phyloP scores from a whole-genome alignment of 768 basidiomycete species.

The Suillus tomentosus region DNA sequence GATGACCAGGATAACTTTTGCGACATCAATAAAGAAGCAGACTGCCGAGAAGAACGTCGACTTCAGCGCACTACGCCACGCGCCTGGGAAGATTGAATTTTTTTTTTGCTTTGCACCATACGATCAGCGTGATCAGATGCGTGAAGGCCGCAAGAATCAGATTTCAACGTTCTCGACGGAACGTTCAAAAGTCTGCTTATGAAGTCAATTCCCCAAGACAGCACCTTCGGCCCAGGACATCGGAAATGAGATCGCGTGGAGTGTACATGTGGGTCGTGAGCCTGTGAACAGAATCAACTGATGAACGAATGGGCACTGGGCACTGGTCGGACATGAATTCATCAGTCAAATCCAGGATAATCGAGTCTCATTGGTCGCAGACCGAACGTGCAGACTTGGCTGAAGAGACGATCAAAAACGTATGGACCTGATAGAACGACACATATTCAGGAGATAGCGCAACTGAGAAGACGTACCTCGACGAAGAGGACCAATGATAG shows the following conservation, averaged over 20 bases:
- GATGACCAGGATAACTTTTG: not conserved
- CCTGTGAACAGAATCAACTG: not conserved
- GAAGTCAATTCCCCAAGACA: not conserved
- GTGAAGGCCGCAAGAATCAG: too few relatives aligned
- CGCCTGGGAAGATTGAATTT: not conserved
- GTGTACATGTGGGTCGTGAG: too few relatives aligned
- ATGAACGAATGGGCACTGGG: not conserved
- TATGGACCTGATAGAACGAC: slow-evolving; percentile 50
- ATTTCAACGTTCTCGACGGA: too few relatives aligned
- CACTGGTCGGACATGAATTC: not conserved
- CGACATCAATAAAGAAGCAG: not conserved
- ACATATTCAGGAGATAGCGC: slow-evolving; percentile 35
- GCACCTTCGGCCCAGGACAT: too few relatives aligned
- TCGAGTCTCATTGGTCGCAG: slow-evolving; percentile 60
- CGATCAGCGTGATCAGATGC: not conserved
- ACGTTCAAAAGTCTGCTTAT: too few relatives aligned
- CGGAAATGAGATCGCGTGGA: too few relatives aligned
- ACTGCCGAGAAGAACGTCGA: not conserved
- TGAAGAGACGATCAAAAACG: slow-evolving; percentile 79
- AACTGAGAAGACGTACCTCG: too few relatives aligned
- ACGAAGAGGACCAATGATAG: not conserved
- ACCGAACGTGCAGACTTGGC: slow-evolving; percentile 62
- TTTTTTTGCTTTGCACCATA: not conserved
- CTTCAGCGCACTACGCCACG: not conserved
- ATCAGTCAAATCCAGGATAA: not conserved